A percentile compares a stretch with the other conserved stretches of the same genome.
Evolutionary conservation across 2,329 filamentous ascomycete genomes (phyloP).

Genomic region (Aspergillus sp.): DNA sequence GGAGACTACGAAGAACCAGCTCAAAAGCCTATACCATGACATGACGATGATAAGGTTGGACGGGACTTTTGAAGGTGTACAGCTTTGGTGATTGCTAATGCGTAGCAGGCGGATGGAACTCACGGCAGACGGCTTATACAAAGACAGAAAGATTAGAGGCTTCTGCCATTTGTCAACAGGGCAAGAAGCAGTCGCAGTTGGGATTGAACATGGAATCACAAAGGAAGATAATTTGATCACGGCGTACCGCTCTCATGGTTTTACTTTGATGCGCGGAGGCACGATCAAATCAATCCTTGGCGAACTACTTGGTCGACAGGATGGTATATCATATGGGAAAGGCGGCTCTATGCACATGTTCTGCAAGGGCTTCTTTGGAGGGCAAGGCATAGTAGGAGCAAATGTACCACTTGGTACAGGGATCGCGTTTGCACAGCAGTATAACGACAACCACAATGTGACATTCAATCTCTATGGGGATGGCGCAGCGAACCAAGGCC

Average conservation of each 20-base stretch:
- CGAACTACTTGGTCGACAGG: slow-evolving; percentile 82
- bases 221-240: slow-evolving; percentile 89
- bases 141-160: slow-evolving; percentile 97
- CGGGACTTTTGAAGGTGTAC: not conserved
- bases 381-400: slow-evolving; percentile 95
- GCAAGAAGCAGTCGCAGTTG: slow-evolving; percentile 90
- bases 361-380: slow-evolving; percentile 87
- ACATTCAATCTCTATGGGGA: slow-evolving; percentile 87
- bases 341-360: slow-evolving; percentile 99
- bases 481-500: slow-evolving; percentile 93
- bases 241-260: slow-evolving; percentile 94
- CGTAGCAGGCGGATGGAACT: slow-evolving; percentile 83
- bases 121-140: slow-evolving; percentile 92
- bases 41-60: slow-evolving; percentile 81
- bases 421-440: slow-evolving; percentile 91
- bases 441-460: slow-evolving; percentile 71
- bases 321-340: slow-evolving; percentile 94
- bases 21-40: slow-evolving; percentile 94
- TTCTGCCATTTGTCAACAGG: slow-evolving; percentile 97
- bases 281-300: slow-evolving; percentile 83
- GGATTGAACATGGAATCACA: slow-evolving; percentile 88
- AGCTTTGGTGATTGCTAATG: not conserved
- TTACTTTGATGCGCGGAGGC: slow-evolving; percentile 87
- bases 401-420: slow-evolving; percentile 93
- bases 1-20: slow-evolving; percentile 83